Conservation (phyloP, 768 basidiomycete genomes). For the Pleurotus djamor region DNA sequence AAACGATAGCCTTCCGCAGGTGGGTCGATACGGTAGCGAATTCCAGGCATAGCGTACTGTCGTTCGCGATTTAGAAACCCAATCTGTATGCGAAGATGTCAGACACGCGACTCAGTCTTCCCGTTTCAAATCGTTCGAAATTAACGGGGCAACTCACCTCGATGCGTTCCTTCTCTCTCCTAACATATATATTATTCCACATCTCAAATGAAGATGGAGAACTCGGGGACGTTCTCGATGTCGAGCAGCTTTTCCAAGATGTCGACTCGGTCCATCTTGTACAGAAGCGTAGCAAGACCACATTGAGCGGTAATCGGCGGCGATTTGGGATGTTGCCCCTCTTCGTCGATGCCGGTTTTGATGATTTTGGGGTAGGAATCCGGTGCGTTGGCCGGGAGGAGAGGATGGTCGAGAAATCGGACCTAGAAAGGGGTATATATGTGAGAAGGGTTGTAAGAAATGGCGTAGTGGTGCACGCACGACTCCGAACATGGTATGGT, state of each 20-base stretch:
- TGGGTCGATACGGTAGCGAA: neutral
- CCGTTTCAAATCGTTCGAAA: neutral
- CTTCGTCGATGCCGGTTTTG: neutral
- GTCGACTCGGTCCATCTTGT: neutral
- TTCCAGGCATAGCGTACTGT: neutral
- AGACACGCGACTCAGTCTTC: neutral
- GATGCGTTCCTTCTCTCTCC: neutral
- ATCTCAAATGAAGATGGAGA: neutral
- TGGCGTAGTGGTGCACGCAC: neutral
- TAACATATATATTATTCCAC: neutral
- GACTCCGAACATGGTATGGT: neutral
- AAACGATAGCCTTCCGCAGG: neutral
- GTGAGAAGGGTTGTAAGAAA: neutral
- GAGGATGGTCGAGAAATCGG: neutral
- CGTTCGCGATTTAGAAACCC: neutral
- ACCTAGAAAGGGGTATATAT: neutral
- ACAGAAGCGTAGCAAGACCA: neutral
- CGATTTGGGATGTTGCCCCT: neutral
- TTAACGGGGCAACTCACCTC: neutral
- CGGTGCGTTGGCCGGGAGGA: neutral
- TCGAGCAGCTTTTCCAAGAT: neutral
- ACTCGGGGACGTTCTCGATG: neutral
- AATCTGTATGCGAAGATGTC: neutral
- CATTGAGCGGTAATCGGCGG: neutral
- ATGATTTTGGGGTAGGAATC: neutral